Evolutionary conservation across 495 filamentous ascomycete genomes (phyloP), one percentile per base, ranked within the genome.

Genomic region (Penicillium crystallinum): DNA sequence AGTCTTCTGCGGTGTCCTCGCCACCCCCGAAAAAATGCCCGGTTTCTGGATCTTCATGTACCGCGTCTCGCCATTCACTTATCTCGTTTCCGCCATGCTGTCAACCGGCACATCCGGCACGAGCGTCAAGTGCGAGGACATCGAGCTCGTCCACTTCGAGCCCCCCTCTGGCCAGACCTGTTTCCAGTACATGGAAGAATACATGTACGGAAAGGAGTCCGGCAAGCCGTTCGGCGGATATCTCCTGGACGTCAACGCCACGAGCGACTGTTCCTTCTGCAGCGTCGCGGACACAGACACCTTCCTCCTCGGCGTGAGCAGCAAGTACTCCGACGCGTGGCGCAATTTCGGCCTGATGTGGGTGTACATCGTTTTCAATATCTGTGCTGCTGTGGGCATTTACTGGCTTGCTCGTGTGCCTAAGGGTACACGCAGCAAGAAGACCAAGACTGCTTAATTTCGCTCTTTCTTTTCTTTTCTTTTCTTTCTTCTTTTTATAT

Each of bases 1-100:
- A 46, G 69, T 84, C 55, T 85, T 86, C 71, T 76, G 75, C 43
- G 75, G 84, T 78, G 85, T 90, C 49, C 80, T 92, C 57, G 83
- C 84, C 40, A 77, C 65, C 14, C 84, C 87, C 0, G 54, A 67
- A 1, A 66, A 71, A 1, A 74, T 89, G 45, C 86, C 86, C 11
- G 65, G 78, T 23, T 91, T 90, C 78, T 91, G 87, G 87, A 87
- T 88, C 61, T 90, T 90, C 73, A 87, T 90, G 83, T 89, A 90
- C 66, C 83, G 84, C 34, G 73, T 88, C 55, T 86, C 83, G 3
- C 87, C 88, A 12, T 82, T 90, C 56, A 87, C 83, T 0, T 90
- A 91, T 49, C 70, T 88, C 1, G 79, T 90, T 11, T 77, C 72
- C 17, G 81, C 77, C 25, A 81, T 89, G 73, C 52, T 89, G 22